Base-by-base conservation (phyloP, 495 filamentous ascomycete species). In the Aspergillus bertholletiae region DNA sequence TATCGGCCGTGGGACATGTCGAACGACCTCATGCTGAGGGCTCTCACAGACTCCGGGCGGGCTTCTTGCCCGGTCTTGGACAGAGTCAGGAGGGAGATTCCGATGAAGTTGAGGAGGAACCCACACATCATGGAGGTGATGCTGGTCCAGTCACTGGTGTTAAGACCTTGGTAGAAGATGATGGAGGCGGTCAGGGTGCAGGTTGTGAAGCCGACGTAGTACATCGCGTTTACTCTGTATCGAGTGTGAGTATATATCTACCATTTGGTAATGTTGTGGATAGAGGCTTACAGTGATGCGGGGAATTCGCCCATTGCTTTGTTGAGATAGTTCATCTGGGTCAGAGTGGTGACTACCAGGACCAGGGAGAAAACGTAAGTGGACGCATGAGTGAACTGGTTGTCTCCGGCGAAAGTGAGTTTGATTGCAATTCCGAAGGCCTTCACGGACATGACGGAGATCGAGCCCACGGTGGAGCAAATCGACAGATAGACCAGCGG, bases 261-360 rank as follows among this genome's bases (percentile, higher is more conserved):
- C 44, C n/a, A 35, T n/a, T n/a, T n/a, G n/a, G n/a, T n/a, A 28
- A 8, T 43, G 32, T n/a, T 22, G 41, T 1, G 30, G 18, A 43
- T 27, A 15, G 30, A 44, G 3, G 74, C 86, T 72, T 82, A 97
- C 93, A 98, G 90, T 53, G 91, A 92, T 23, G 95, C 97, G 15
- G 90, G 91, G 74, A 97, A 98, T 65, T 96, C 90, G 72, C 89
- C 95, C 59, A 98, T 78, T 26, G 94, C 94, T 72, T 98, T 98
- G 78, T 98, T 98, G 71, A 98, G 95, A 71, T 97, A 98, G 73
- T 97, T 97, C 95, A 98, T 96, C 75, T 98, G 94, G 17, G 91
- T 96, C 49, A 97, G 70, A 68, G 97, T 97, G 75, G 93, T 97
- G 56, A 96, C 89, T 2, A 76, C 81, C 0, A 90, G 91, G 41